Conservation (phyloP, 2,329 filamentous ascomycete species). For the Beauveria rudraprayagi region DNA sequence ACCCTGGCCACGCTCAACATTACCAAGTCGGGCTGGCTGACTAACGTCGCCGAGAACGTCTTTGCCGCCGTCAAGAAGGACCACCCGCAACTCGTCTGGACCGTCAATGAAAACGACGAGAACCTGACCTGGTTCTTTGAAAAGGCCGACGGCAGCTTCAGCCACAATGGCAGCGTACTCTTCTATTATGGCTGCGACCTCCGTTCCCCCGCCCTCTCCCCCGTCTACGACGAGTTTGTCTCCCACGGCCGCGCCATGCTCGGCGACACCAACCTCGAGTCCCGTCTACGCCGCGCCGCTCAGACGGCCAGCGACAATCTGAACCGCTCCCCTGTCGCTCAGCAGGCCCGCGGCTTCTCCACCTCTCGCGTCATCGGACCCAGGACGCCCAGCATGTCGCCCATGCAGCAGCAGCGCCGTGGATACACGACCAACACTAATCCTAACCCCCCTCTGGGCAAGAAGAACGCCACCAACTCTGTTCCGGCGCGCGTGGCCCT, state of each 20-base stretch:
- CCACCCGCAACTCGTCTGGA: slow-evolving; percentile 85
- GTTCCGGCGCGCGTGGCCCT: slow-evolving; percentile 73
- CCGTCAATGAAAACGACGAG: slow-evolving; percentile 92
- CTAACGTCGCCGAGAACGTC: slow-evolving; percentile 90
- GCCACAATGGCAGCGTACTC: slow-evolving; percentile 76
- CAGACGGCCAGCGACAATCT: slow-evolving; percentile 54
- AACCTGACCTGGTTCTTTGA: slow-evolving; percentile 98
- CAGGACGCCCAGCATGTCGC: background rate
- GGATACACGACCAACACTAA: slow-evolving; percentile 18
- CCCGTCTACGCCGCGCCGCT: slow-evolving; percentile 72
- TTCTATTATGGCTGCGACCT: slow-evolving; percentile 93
- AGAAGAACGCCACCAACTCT: slow-evolving; percentile 78
- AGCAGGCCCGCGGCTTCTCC: slow-evolving; percentile 16
- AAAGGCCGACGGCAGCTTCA: slow-evolving; percentile 88
- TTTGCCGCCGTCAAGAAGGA: slow-evolving; percentile 92
- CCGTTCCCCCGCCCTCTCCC: slow-evolving; percentile 64
- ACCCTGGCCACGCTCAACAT: slow-evolving; percentile 87
- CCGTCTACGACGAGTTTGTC: slow-evolving; percentile 79
- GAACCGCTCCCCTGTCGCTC: slow-evolving; percentile 19
- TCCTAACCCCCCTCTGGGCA: slow-evolving; percentile 82
- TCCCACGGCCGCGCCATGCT: slow-evolving; percentile 79
- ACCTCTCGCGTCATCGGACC: slow-evolving; percentile 1
- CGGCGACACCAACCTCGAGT: slow-evolving; percentile 79
- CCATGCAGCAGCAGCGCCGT: slow-evolving; percentile 13
- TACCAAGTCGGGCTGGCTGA: slow-evolving; percentile 89